Base-by-base conservation (phyloP, 2,329 filamentous ascomycete species). In the Purpureocillium takamizusanense region DNA sequence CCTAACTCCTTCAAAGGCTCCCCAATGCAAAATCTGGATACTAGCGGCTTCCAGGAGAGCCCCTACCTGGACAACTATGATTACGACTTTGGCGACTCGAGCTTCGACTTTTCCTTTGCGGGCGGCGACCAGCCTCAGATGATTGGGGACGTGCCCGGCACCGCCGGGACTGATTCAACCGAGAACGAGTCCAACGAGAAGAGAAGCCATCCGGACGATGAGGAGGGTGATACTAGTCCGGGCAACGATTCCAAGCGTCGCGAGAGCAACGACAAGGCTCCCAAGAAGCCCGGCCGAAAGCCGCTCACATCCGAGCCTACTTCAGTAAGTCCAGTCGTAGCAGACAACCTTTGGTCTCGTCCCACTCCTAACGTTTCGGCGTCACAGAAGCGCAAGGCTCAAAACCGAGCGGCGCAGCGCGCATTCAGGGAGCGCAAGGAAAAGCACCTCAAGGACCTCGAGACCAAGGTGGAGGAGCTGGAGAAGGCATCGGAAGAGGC, bases 251-350 rank as follows among this genome's bases (percentile, higher is more conserved):
- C 70, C 42, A 92, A 89, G 68, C 77, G 87, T 47, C 78, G 85
- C 43, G 88, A 94, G 62, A 78, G 82, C 42, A 81, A 87, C 40
- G 86, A 89, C 33, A 95, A 92, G 64, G 72, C 81, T 32, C 78
- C 86, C 17, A 97, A 97, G 77, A 98, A 97, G 66, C 90, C 92
- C 4, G 92, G 92, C 36, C 79, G 92, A 46, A 98, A 98, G 70
- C 92, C 90, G 15, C 71, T 97, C 53, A 97, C 87, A 35, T 94
- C 86, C 16, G 92, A 97, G 62, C 92, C 92, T 17, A 97, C 86
- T 50, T 92, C 89, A 49, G 90, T 97, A 80, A 69, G 89, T 78
- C n/a, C 35, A n/a, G n/a, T 41, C 40, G 43, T 33, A 15, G 39
- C 18, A 5, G 13, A 6, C 31, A 11, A 3, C 18, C 5, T 8